Evolutionary conservation across 2,329 filamentous ascomycete genomes (phyloP).

Genomic region (Aspergillus sp.): DNA sequence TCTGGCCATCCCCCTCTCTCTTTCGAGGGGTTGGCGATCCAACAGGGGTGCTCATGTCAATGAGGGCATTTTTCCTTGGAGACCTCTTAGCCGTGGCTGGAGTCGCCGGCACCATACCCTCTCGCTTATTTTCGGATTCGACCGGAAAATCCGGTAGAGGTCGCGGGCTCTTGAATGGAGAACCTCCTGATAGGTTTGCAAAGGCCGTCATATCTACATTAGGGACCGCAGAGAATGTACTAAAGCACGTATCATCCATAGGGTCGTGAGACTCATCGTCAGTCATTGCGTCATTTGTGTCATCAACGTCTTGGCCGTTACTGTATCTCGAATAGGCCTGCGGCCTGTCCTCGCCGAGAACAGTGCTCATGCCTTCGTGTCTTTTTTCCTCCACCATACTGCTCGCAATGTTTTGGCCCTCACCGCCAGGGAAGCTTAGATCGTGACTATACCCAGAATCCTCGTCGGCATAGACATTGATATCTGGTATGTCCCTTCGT

Average conservation of each 20-base stretch:
- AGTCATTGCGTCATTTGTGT: constrained; percentile 28
- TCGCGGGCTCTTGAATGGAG: constrained; percentile 52
- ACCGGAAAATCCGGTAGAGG: constrained; percentile 44
- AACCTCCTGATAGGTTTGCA: constrained; percentile 66
- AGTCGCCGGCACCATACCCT: constrained; percentile 35
- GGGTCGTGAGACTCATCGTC: constrained; percentile 31
- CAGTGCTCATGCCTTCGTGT: constrained; percentile 46
- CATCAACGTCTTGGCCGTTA: constrained; percentile 21
- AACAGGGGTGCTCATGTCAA: constrained; percentile 34
- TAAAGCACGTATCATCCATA: constrained; percentile 60
- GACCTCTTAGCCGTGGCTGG: constrained; percentile 50
- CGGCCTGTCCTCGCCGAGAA: constrained; percentile 28
- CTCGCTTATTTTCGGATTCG: constrained; percentile 13
- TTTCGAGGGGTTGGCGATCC: constrained; percentile 51
- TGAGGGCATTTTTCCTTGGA: constrained; percentile 26
- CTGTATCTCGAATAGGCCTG: constrained; percentile 22
- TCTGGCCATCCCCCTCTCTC: constrained; percentile 44
- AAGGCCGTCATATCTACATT: constrained; percentile 76
- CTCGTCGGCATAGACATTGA: constrained; percentile 30
- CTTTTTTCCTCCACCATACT: constrained; percentile 39
- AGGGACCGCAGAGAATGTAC: constrained; percentile 84
- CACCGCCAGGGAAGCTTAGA: constrained; percentile 12
- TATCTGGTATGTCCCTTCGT: constrained; percentile 20
- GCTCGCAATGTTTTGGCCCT: constrained; percentile 27
- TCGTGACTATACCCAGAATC: constrained; percentile 24